Evolutionary conservation across 495 filamentous ascomycete species (phyloP).

Genomic region (Penicillium ochrochloron): DNA sequence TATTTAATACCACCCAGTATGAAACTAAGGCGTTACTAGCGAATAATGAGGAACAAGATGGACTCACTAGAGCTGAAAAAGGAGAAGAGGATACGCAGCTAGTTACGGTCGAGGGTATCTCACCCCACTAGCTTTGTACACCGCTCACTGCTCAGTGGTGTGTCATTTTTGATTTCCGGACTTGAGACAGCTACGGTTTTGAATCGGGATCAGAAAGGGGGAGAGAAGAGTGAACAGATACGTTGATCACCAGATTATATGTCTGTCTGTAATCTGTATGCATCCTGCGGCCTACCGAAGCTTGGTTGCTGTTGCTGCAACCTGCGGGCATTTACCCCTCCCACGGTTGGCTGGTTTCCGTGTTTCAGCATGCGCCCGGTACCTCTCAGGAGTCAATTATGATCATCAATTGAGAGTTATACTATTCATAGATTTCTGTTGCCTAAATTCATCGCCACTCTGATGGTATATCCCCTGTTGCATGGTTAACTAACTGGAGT

Average conservation of each 20-base stretch:
- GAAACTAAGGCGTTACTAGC: neutral
- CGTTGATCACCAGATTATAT: too few relatives aligned
- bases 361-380: neutral
- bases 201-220: neutral
- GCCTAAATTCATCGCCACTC: neutral
- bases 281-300: neutral
- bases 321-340: neutral
- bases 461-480: neutral
- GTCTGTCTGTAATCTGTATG: neutral
- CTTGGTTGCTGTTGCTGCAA: neutral
- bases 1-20: neutral
- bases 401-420: neutral
- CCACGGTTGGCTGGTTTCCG: constrained; percentile 1
- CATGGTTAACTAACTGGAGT: too few relatives aligned
- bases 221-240: neutral
- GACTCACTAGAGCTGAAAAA: neutral
- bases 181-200: neutral
- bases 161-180: neutral
- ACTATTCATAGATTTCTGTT: neutral
- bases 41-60: neutral
- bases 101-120: neutral
- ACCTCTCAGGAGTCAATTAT: neutral
- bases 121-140: neutral
- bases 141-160: constrained; percentile 10
- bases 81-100: neutral